These are phyloP conservation scores for Flaveria bidentis DNA, from an alignment of 129 eudicot genomes.

Conservation along the genomic window DNA sequence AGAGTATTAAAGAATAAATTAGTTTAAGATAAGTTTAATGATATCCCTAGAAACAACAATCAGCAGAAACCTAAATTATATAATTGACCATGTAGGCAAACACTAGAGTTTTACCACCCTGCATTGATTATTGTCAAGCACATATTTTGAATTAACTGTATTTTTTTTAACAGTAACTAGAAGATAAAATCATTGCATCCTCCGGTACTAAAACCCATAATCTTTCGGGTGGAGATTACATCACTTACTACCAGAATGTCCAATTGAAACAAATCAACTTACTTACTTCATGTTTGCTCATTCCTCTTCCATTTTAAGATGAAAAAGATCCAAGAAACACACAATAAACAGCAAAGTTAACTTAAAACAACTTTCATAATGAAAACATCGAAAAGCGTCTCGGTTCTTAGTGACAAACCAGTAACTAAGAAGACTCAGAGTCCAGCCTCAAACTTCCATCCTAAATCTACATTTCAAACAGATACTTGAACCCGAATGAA, in stretches of 20 bases:
- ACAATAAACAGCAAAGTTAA: neutral
- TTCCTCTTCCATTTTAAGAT: constrained; percentile 8
- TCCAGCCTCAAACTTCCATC: constrained; percentile 39
- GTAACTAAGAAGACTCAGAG: constrained; percentile 31
- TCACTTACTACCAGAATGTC: too few relatives aligned
- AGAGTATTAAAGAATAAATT: neutral
- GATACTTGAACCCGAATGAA: constrained; percentile 35
- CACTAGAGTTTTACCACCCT: too few relatives aligned
- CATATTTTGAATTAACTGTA: too few relatives aligned
- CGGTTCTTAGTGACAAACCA: constrained; percentile 37
- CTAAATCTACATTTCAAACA: constrained; percentile 48
- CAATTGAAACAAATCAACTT: too few relatives aligned
- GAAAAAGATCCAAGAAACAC: constrained; percentile 21
- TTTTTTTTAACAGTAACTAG: too few relatives aligned
- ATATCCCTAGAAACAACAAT: neutral
- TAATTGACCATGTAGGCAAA: too few relatives aligned
- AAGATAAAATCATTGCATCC: too few relatives aligned
- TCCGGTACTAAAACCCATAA: too few relatives aligned
- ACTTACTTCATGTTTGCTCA: neutral
- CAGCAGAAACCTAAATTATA: too few relatives aligned
- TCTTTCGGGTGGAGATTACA: too few relatives aligned
- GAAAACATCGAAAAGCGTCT: constrained; percentile 30
- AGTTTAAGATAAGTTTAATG: neutral
- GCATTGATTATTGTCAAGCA: too few relatives aligned
- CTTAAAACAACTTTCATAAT: constrained; percentile 33